These are phyloP conservation scores for Pelargonium fulgidum DNA, from an alignment of 441 rosid genomes.

Conservation along the genomic window DNA sequence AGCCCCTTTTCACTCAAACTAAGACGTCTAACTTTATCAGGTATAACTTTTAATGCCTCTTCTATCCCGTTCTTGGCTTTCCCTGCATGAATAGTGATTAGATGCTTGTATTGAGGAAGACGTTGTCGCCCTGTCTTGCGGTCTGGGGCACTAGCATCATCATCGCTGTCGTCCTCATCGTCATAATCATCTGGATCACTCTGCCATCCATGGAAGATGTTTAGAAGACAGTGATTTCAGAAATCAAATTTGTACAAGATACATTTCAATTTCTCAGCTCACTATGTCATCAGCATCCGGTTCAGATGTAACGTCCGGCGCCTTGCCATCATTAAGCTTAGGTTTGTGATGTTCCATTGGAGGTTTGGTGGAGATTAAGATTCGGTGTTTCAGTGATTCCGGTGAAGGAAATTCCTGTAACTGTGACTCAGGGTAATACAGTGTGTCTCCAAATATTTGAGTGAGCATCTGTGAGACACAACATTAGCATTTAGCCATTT, in stretches of 20 bases:
- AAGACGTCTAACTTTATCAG: slow-evolving; percentile 46
- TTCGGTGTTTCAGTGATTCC: slow-evolving; percentile 45
- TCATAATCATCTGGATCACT: slow-evolving; percentile 36
- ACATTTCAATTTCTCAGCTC: slow-evolving; percentile 14
- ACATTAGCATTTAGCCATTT: neutral
- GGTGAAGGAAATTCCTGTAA: slow-evolving; percentile 55
- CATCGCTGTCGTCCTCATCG: slow-evolving; percentile 11
- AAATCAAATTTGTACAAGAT: neutral
- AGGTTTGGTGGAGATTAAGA: slow-evolving; percentile 58
- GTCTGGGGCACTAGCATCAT: slow-evolving; percentile 27
- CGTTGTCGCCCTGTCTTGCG: slow-evolving; percentile 25
- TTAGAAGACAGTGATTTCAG: neutral
- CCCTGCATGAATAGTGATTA: slow-evolving; percentile 77
- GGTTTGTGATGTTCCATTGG: slow-evolving; percentile 62
- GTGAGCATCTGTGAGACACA: slow-evolving; percentile 37
- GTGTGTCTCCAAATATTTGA: slow-evolving; percentile 40
- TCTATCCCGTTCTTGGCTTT: slow-evolving; percentile 52
- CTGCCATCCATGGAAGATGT: slow-evolving; percentile 28
- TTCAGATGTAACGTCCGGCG: slow-evolving; percentile 27
- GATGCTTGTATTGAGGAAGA: slow-evolving; percentile 38
- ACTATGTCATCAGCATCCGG: slow-evolving; percentile 45
- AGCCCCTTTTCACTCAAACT: slow-evolving; percentile 79
- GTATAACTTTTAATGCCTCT: slow-evolving; percentile 33
- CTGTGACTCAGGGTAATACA: slow-evolving; percentile 41
- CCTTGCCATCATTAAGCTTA: slow-evolving; percentile 21